phyloP scores from a whole-genome alignment of 345 rosid species.

The Pelargonium nanum region DNA sequence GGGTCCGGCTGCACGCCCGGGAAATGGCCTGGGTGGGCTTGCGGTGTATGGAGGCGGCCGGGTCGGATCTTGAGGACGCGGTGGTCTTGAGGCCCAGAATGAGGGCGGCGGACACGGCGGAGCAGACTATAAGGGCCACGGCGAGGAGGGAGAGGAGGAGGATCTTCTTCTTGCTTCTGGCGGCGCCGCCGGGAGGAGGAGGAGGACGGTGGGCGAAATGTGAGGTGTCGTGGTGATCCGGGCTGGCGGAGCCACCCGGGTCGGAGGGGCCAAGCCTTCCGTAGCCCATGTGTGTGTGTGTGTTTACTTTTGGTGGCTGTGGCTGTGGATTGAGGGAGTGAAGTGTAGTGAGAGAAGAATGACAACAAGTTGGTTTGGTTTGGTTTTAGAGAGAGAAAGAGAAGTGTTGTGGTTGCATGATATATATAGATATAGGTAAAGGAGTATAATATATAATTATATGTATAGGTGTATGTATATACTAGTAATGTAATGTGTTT shows the following conservation, averaged over 20 bases:
- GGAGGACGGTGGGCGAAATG: conserved; percentile 5
- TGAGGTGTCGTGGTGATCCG: conserved; percentile 5
- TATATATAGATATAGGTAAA: no score
- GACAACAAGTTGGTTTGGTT: no score
- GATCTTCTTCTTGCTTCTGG: conserved; percentile 24
- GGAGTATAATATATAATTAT: no score
- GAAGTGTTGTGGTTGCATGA: background rate
- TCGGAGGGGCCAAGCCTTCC: conserved; percentile 25
- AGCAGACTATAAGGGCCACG: conserved; percentile 38
- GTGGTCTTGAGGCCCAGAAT: conserved; percentile 27
- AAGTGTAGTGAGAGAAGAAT: background rate
- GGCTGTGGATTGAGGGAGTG: background rate
- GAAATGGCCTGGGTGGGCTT: conserved; percentile 80
- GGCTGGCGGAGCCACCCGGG: background rate
- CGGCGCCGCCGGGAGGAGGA: conserved; percentile 9
- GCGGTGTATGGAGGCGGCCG: conserved; percentile 16
- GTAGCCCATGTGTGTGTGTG: conserved; percentile 15
- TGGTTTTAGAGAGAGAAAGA: background rate
- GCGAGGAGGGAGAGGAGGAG: conserved; percentile 35
- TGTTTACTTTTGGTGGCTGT: background rate
- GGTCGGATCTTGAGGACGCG: background rate
- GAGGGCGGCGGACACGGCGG: conserved; percentile 40
- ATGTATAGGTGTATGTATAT: no score
- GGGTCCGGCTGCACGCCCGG: conserved; percentile 49
- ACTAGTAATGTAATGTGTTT: no score